Percentiles rank a stretch among this genome's conserved stretches.
These are phyloP conservation scores for Aspergillus egyptiacus DNA, from an alignment of 495 filamentous ascomycete species.

Conservation along the genomic window DNA sequence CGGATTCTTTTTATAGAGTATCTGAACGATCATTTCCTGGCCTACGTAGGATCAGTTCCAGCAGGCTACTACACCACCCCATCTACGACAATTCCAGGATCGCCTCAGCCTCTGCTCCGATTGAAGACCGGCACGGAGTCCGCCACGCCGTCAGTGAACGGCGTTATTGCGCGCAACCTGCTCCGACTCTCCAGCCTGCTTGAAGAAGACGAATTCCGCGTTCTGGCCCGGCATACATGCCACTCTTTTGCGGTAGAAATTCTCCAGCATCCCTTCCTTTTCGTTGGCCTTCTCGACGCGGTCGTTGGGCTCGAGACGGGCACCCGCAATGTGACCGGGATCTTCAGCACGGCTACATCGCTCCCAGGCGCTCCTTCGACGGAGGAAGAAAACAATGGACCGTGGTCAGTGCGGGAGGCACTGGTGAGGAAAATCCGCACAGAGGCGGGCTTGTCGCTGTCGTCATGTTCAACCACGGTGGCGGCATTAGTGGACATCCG, in stretches of 20 bases:
- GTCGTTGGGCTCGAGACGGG: constrained; percentile 68
- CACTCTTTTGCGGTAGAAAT: constrained; percentile 84
- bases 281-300: constrained; percentile 67
- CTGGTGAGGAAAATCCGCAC: constrained; percentile 33
- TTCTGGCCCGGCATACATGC: constrained; percentile 65
- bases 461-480: constrained; percentile 31
- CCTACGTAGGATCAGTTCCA: constrained; percentile 35
- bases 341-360: constrained; percentile 30
- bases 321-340: constrained; percentile 37
- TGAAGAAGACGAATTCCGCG: constrained; percentile 56
- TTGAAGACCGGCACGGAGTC: constrained; percentile 93
- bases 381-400: constrained; percentile 22
- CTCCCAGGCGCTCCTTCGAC: constrained; percentile 11
- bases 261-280: constrained; percentile 85
- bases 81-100: constrained; percentile 54
- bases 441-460: constrained; percentile 36
- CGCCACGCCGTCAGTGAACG: constrained; percentile 83
- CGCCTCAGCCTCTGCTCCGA: constrained; percentile 72
- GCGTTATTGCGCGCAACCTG: constrained; percentile 74
- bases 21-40: constrained; percentile 66
- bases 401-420: constrained; percentile 32
- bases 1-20: constrained; percentile 41
- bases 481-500: constrained; percentile 38
- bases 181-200: constrained; percentile 70
- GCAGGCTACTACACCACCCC: constrained; percentile 88